Base-by-base conservation (phyloP, 805 yeast species). In the Blastobotrys attinorum region DNA sequence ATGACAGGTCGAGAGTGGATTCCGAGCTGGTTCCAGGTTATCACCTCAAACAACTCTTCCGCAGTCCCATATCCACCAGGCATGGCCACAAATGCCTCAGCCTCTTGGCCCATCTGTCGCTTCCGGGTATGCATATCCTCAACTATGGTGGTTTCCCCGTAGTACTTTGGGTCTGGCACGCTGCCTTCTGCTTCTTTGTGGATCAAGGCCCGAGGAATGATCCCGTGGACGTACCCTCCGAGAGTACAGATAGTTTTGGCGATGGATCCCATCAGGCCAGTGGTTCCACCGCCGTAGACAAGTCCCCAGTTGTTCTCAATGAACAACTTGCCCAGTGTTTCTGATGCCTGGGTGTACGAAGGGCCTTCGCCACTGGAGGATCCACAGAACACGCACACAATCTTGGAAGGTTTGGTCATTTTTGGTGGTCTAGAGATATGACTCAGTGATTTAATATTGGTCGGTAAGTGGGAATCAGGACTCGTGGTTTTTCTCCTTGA, bases 41-140 rank as follows among this genome's bases (percentile, higher is more conserved):
- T 82, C 44, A 85, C 82, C 67, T 87, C 96, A 81, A 86, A 79
- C 49, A 87, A 70, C 65, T 87, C 96, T 63, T 87, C 96, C 58
- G 85, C 65, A 5, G 95, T 86, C 40, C 96, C 96, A 60, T 79
- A 86, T 2, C 96, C 96, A 49, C 96, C 96, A 11, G 96, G 95
- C 66, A 87, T 71, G 0, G 95, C 95, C 37, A 87, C 76, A 62
- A 87, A 87, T 0, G 90, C 94, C 52, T 78, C 78, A n/a, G 90
- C 81, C 61, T 83, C 89, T 56, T 75, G 72, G 22, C 88, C 94
- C 96, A 87, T 87, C 69, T 83, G 55, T 60, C 79, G 73, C 69
- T 87, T 87, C 60, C 96, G 73, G 2, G 92, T 81, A 64, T 87
- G 96, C 95, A 87, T 87, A 58, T 85, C 95, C 42, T 75, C 71